Base-by-base conservation (phyloP, 768 basidiomycete species). In the Tremella yokohamensis region DNA sequence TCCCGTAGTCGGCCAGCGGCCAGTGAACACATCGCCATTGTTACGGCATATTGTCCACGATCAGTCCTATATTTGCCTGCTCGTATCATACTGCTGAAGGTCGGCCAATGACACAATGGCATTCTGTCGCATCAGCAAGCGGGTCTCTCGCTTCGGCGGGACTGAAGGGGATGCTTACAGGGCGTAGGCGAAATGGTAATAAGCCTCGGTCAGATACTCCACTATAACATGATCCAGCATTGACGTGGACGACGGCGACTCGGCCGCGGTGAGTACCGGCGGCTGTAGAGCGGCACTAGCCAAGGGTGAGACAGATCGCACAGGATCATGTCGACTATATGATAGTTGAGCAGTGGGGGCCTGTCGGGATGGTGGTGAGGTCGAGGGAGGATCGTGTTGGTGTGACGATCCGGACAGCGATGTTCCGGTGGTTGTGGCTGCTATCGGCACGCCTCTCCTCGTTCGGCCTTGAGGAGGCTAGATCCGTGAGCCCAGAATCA, bases 161-260 rank as follows among this genome's bases (percentile, higher is more conserved):
- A 4, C 6, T 34, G 29, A 34, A 11, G 11, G 11, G 11, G 29
- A 34, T 34, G 29, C 66, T 47, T 39, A 68, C 66, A 68, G 62
- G 13, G 66, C 63, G 54, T 68, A 68, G 24, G 60, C 55, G 18
- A 60, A 51, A 12, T 44, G 45, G 11, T 60, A 47, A 44, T 62
- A 68, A 29, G 51, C 58, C 16, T 56, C 56, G 39, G 52, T 49
- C 22, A 68, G 60, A 9, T 56, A 52, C 40, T 57, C 51, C 22
- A 68, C 62, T 24, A 56, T 34, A 11, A 11, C 29, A 11, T 34
- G 29, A 11, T 34, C 2, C 9, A 3, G 44, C 44, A 3, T 7
- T 13, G 18, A 18, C 3, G 9, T 45, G 9, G 9, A 45, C 9
- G 18, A 45, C 1, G 18, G 18, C 22, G 2, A 45, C n/a, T 13